A percentile compares a stretch with the other conserved stretches of the same genome.
These are phyloP conservation scores for Leptographium flavum DNA, from an alignment of 2,329 filamentous ascomycete genomes.

Conservation along the genomic window DNA sequence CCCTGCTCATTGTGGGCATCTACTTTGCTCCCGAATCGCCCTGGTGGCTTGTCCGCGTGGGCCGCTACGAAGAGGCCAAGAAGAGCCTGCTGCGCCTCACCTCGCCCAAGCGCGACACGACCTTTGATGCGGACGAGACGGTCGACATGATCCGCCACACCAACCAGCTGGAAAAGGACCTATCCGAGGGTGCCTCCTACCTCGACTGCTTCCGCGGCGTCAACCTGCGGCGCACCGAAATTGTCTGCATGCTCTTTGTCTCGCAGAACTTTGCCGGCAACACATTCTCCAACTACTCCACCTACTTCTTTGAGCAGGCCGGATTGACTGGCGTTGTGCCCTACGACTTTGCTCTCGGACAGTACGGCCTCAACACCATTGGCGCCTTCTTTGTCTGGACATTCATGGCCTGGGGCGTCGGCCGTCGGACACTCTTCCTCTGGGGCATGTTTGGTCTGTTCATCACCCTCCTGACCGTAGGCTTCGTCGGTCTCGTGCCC, in stretches of 20 bases:
- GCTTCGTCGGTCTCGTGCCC: slow-evolving; percentile 66
- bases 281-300: slow-evolving; percentile 51
- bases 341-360: slow-evolving; percentile 46
- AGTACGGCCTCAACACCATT: slow-evolving; percentile 60
- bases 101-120: slow-evolving; percentile 44
- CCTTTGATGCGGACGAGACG: slow-evolving; percentile 68
- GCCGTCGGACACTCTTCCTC: slow-evolving; percentile 62
- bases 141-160: slow-evolving; percentile 89
- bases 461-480: slow-evolving; percentile 66
- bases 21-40: slow-evolving; percentile 56
- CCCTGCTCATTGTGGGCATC: slow-evolving; percentile 51
- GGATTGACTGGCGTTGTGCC: slow-evolving; percentile 36
- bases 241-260: slow-evolving; percentile 50
- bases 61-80: slow-evolving; percentile 51
- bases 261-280: slow-evolving; percentile 51
- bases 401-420: slow-evolving; percentile 60
- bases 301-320: slow-evolving; percentile 47
- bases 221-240: slow-evolving; percentile 63
- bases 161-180: slow-evolving; percentile 58
- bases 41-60: slow-evolving; percentile 63
- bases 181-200: slow-evolving; percentile 57
- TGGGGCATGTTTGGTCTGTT: slow-evolving; percentile 61
- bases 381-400: slow-evolving; percentile 73
- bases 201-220: slow-evolving; percentile 72
- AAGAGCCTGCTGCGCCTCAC: slow-evolving; percentile 50